phyloP scores from a whole-genome alignment of 768 basidiomycete genomes.

The Collybiopsis luxurians region DNA sequence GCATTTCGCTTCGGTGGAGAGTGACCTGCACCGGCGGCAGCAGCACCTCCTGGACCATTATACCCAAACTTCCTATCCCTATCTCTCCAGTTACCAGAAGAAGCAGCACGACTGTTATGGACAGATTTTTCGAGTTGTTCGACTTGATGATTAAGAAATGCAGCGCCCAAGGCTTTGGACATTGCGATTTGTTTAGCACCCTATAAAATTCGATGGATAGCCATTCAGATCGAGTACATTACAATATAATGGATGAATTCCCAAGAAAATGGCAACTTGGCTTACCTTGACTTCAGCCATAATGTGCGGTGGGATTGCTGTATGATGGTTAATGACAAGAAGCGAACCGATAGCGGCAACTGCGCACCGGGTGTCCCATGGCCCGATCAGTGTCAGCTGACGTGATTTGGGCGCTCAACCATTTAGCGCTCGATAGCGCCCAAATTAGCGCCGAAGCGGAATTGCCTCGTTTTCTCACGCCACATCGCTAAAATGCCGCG shows the following conservation, averaged over 20 bases:
- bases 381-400: too few relatives aligned
- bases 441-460: too few relatives aligned
- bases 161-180: conserved; percentile 85
- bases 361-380: too few relatives aligned
- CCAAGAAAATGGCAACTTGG: neutral
- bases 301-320: neutral
- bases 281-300: neutral
- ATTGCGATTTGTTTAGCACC: conserved; percentile 52
- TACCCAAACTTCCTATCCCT: neutral
- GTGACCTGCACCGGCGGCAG: too few relatives aligned
- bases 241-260: too few relatives aligned
- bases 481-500: too few relatives aligned
- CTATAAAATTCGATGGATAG: neutral
- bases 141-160: conserved; percentile 84
- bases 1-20: conserved; percentile 11
- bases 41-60: neutral
- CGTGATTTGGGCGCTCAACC: too few relatives aligned
- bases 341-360: neutral
- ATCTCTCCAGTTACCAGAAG: conserved; percentile 45
- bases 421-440: too few relatives aligned
- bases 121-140: conserved; percentile 84
- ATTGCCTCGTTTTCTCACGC: too few relatives aligned
- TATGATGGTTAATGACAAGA: neutral
- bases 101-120: conserved; percentile 35
- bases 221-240: too few relatives aligned